Base-by-base conservation (phyloP, 108 stramenopile genomes). In the Cylindrotheca closterium region DNA sequence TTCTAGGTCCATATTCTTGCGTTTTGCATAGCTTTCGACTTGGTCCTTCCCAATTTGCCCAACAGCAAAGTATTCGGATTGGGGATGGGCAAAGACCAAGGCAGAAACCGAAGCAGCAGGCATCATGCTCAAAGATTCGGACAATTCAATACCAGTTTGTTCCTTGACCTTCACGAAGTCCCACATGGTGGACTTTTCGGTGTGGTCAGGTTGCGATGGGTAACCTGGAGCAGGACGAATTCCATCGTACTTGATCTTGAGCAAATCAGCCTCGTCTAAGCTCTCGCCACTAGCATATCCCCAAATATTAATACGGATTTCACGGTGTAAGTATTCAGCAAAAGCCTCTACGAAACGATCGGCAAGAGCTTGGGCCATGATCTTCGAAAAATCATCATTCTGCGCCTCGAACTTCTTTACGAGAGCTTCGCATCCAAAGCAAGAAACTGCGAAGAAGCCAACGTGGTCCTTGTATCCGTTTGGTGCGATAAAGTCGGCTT, bases 181-280 rank as follows among this genome's bases (percentile, higher is more conserved):
- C 98, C 99, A 99, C 97, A 99, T 96, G 27, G 96, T 92, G 0
- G 63, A 57, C 82, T 99, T 99, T 79, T 99, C 99, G 17, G 99
- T 99, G 84, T 99, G 99, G 70, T 99, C 99, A 19, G 99, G 99
- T 70, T 99, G 99, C 15, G 95, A 94, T 48, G 99, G 99, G 68
- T 99, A 99, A 10, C 99, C 99, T 22, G 99, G 99, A 25, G 99
- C 99, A 31, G 99, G 99, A 34, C 99, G 93, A 65, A 99, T 98
- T 30, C 99, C 99, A 50, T 97, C 93, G 81, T 99, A 99, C 76
- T 98, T 98, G 68, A 98, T 94, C 86, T 98, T 98, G 37, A 99
- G 78, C 31, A 99, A 75, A 74, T 99, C 99, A 28, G 81, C 85
- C 55, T 95, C 92, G 49, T 83, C 68, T 50, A 98, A 70, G 30